Conservation (phyloP, 2,329 filamentous ascomycete species). For the Sarocladium oryzae region DNA sequence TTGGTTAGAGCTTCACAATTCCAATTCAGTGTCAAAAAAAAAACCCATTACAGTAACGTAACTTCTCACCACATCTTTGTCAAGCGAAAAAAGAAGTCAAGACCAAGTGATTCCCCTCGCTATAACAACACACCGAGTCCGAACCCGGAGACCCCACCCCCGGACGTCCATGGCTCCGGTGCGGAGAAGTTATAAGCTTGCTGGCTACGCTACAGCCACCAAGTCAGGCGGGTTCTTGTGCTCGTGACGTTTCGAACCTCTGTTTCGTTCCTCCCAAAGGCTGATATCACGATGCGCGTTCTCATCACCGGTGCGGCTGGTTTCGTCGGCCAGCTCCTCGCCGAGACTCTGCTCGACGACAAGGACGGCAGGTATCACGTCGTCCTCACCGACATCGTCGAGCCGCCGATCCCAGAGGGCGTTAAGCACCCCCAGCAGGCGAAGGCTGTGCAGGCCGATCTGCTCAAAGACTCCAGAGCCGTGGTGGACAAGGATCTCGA, state of each 20-base stretch:
- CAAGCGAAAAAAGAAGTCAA: neutral
- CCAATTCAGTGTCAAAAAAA: no score
- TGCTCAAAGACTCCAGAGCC: slow-evolving; percentile 14
- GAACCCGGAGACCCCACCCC: neutral
- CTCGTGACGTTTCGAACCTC: neutral
- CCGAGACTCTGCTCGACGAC: slow-evolving; percentile 44
- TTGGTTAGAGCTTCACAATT: no score
- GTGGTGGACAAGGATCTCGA: slow-evolving; percentile 25
- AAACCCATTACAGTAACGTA: no score
- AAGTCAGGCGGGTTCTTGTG: no score
- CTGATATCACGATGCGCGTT: slow-evolving; percentile 26
- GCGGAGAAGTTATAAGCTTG: slow-evolving; percentile 4
- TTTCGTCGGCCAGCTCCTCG: slow-evolving; percentile 58
- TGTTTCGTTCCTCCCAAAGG: no score
- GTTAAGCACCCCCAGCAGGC: slow-evolving; percentile 23
- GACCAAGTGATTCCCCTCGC: neutral
- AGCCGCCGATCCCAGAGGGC: slow-evolving; percentile 38
- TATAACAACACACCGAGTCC: slow-evolving; percentile 1
- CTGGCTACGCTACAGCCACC: no score
- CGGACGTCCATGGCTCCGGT: neutral
- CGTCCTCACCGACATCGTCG: slow-evolving; percentile 49
- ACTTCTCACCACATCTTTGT: no score
- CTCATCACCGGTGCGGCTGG: slow-evolving; percentile 60
- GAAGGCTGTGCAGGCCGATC: slow-evolving; percentile 19
- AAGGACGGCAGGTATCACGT: slow-evolving; percentile 31